These are phyloP conservation scores for Colletotrichum cuscutae DNA, from an alignment of 2,329 filamentous ascomycete species.

Conservation along the genomic window DNA sequence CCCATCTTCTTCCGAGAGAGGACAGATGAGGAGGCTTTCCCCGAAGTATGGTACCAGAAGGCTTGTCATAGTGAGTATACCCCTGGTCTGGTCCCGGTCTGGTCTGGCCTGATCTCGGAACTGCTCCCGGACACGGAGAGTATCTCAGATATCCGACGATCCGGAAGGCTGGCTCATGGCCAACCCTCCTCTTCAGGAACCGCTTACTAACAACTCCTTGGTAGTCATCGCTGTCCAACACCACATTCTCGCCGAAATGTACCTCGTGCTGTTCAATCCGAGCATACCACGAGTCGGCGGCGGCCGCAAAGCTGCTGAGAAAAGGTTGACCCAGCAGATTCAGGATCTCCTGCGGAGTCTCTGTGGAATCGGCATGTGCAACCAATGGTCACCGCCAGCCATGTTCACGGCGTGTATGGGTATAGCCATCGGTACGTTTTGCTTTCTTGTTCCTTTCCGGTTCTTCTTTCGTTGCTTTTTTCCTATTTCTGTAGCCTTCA, in stretches of 20 bases:
- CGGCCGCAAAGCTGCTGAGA: constrained; percentile 44
- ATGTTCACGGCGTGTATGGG: constrained; percentile 68
- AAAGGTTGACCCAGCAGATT: constrained; percentile 51
- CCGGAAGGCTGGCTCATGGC: constrained; percentile 57
- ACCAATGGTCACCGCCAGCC: constrained; percentile 64
- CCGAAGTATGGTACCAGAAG: constrained; percentile 36
- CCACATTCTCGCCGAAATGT: constrained; percentile 66
- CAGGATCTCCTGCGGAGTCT: constrained; percentile 60
- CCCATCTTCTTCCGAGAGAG: constrained; percentile 36
- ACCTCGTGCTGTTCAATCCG: constrained; percentile 67
- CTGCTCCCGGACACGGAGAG: background rate
- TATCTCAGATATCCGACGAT: background rate
- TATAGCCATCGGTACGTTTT: constrained; percentile 48
- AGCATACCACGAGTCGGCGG: constrained; percentile 60
- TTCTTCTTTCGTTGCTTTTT: background rate
- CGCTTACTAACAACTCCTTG: constrained; percentile 37
- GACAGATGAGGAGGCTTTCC: constrained; percentile 48
- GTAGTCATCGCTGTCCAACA: constrained; percentile 69
- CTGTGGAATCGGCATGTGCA: constrained; percentile 70
- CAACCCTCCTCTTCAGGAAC: constrained; percentile 44
- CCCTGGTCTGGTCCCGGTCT: background rate
- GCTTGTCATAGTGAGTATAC: constrained; percentile 33
- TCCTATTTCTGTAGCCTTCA: background rate
- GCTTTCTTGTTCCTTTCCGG: background rate
- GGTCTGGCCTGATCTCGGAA: background rate